phyloP scores from a whole-genome alignment of 306 rosid species.

The Amphicarpaea edgeworthii region DNA sequence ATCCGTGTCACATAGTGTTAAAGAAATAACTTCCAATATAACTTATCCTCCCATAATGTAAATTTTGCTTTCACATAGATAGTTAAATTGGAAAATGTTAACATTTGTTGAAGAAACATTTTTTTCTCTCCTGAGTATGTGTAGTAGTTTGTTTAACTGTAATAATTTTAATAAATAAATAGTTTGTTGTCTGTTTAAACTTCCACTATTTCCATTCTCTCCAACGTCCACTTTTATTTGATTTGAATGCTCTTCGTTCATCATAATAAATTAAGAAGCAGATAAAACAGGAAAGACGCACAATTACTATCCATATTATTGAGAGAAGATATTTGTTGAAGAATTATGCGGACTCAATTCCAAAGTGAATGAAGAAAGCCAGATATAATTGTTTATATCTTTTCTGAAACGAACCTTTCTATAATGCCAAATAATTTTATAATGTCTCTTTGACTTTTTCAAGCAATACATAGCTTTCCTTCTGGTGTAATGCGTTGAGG shows the following conservation, averaged over 20 bases:
- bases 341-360: neutral
- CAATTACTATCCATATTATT: neutral
- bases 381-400: too few relatives aligned
- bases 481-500: neutral
- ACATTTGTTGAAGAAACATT: too few relatives aligned
- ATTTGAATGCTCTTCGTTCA: too few relatives aligned
- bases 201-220: too few relatives aligned
- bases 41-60: neutral
- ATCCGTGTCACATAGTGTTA: constrained; percentile 71
- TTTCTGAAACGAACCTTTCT: constrained; percentile 8
- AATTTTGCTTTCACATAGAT: neutral
- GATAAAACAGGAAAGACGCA: neutral
- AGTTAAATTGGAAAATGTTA: too few relatives aligned
- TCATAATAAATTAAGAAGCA: neutral
- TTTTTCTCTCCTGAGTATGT: too few relatives aligned
- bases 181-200: too few relatives aligned
- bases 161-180: too few relatives aligned
- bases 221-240: too few relatives aligned
- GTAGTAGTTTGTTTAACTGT: too few relatives aligned
- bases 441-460: neutral
- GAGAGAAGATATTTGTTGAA: neutral
- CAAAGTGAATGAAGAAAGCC: neutral
- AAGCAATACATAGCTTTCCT: neutral
- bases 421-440: constrained; percentile 1
- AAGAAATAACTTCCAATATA: neutral